Evolutionary conservation across 75 land plant genomes (phyloP).

Genomic region (Picea glauca): DNA sequence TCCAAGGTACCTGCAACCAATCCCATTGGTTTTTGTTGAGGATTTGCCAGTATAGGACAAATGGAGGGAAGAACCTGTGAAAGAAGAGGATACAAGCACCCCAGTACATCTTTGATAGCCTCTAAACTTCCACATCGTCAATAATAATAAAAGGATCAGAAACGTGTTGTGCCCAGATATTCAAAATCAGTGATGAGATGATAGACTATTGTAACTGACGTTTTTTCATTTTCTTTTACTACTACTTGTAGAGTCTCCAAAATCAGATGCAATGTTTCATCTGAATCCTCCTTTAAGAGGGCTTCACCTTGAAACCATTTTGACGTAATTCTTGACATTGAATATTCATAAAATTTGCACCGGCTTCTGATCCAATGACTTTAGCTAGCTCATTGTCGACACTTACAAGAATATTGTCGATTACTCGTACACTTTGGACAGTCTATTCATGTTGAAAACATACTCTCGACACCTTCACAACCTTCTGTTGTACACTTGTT

Average conservation of each 20-base stretch:
- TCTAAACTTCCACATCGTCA: slow-evolving; percentile 84
- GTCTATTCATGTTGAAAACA: too few species aligned
- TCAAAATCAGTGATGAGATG: slow-evolving; percentile 83
- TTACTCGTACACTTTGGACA: too few species aligned
- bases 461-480: too few species aligned
- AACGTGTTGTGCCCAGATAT: slow-evolving; percentile 75
- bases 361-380: too few species aligned
- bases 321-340: too few species aligned
- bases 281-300: too few species aligned
- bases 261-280: slow-evolving; percentile 90
- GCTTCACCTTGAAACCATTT: too few species aligned
- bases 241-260: slow-evolving; percentile 87
- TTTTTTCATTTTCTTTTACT: slow-evolving; percentile 69
- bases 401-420: too few species aligned
- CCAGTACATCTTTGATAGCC: slow-evolving; percentile 80
- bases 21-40: slow-evolving; percentile 66
- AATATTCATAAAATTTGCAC: too few species aligned
- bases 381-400: too few species aligned
- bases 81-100: slow-evolving; percentile 67
- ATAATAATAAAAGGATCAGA: slow-evolving; percentile 95
- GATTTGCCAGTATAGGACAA: slow-evolving; percentile 66
- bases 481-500: too few species aligned
- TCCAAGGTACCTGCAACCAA: slow-evolving; percentile 89
- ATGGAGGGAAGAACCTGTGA: slow-evolving; percentile 73
- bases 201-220: slow-evolving; percentile 51